Evolutionary conservation across 1,284 basidiomycete species (phyloP).

Genomic region (Singerocomus inundabilis): DNA sequence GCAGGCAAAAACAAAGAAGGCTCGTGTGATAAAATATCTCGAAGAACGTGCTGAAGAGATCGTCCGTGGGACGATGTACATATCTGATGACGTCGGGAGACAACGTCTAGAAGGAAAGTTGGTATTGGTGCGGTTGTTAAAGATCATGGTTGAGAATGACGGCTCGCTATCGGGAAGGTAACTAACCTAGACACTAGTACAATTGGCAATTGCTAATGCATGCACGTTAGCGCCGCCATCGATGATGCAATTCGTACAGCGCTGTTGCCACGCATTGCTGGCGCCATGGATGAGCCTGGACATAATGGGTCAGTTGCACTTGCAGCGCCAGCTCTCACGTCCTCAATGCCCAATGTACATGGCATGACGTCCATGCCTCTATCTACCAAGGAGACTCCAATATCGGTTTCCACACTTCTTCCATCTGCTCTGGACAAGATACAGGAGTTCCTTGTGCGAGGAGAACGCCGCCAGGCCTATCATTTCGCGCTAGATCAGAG

Average conservation of each 20-base stretch:
- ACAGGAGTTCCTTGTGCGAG: slow-evolving; percentile 74
- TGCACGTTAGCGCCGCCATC: slow-evolving; percentile 55
- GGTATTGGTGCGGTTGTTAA: slow-evolving; percentile 72
- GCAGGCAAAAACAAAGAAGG: slow-evolving; percentile 80
- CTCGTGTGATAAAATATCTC: slow-evolving; percentile 76
- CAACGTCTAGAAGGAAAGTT: slow-evolving; percentile 74
- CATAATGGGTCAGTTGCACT: slow-evolving; percentile 23
- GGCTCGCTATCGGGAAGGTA: slow-evolving; percentile 83
- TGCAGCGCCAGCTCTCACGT: slow-evolving; percentile 16
- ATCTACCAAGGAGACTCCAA: slow-evolving; percentile 38
- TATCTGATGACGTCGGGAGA: slow-evolving; percentile 54
- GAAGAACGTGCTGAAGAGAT: slow-evolving; percentile 75
- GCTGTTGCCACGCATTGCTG: slow-evolving; percentile 57
- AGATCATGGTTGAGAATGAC: slow-evolving; percentile 82
- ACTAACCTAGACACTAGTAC: neutral
- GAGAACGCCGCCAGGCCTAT: slow-evolving; percentile 86
- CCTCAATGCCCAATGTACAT: slow-evolving; percentile 21
- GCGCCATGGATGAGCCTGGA: slow-evolving; percentile 18
- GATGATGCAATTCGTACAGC: slow-evolving; percentile 65
- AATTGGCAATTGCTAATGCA: slow-evolving; percentile 18
- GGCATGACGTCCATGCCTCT: slow-evolving; percentile 20
- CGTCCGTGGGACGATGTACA: slow-evolving; percentile 71
- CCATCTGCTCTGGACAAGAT: slow-evolving; percentile 74
- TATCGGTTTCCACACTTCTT: slow-evolving; percentile 52
- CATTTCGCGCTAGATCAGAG: slow-evolving; percentile 85